Conservation (phyloP, 352 stramenopile genomes). For the Pythium sukuiense region DNA sequence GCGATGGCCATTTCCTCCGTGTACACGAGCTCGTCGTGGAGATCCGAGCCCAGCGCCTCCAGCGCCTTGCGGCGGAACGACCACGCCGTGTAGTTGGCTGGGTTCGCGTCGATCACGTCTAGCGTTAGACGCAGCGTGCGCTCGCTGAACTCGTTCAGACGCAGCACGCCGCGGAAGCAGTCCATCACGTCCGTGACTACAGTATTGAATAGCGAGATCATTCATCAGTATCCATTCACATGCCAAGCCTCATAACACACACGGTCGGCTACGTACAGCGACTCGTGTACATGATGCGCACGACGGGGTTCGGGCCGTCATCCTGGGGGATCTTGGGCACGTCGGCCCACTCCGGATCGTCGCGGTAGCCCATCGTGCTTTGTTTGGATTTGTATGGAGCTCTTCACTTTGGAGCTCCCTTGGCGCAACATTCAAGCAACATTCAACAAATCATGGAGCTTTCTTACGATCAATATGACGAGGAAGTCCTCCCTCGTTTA, state of each 20-base stretch:
- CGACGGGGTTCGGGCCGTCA: constrained; percentile 75
- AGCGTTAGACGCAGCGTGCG: constrained; percentile 91
- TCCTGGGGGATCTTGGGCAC: constrained; percentile 83
- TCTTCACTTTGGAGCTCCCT: neutral
- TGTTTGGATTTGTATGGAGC: neutral
- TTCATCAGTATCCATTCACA: neutral
- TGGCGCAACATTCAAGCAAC: constrained; percentile 26
- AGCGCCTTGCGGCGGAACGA: constrained; percentile 92
- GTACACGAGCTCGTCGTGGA: constrained; percentile 70
- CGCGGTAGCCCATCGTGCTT: constrained; percentile 49
- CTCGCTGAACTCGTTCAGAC: constrained; percentile 88
- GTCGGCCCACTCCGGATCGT: constrained; percentile 76
- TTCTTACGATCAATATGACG: neutral
- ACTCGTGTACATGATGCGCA: constrained; percentile 75
- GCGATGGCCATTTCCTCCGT: constrained; percentile 86
- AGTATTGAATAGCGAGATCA: constrained; percentile 21
- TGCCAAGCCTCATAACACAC: neutral
- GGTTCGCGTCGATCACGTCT: constrained; percentile 93
- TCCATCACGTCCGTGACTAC: constrained; percentile 88
- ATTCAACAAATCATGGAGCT: neutral
- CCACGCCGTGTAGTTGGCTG: constrained; percentile 99
- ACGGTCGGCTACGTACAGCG: constrained; percentile 48
- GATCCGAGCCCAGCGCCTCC: constrained; percentile 66
- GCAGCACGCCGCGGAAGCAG: constrained; percentile 94
- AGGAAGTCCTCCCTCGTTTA: neutral